A percentile compares a stretch with the other conserved stretches of the same genome.
Evolutionary conservation across 2,329 filamentous ascomycete species (phyloP).

Genomic region (Septoria petroselini): DNA sequence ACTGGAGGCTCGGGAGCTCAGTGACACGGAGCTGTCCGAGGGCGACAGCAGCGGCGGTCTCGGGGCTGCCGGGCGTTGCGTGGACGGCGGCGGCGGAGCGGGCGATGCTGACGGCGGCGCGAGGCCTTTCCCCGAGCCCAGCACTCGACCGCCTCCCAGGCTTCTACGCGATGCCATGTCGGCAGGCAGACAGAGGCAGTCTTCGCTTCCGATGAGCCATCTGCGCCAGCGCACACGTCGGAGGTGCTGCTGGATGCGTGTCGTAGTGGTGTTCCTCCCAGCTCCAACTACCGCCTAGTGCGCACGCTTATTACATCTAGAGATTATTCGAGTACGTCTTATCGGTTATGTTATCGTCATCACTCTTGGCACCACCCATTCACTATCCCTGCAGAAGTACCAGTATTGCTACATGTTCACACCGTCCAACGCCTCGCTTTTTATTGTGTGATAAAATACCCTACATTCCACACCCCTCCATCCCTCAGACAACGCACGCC

Average conservation of each 20-base stretch:
- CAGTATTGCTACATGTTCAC: too few relatives aligned
- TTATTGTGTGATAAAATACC: conserved; percentile 2
- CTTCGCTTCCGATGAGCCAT: conserved; percentile 4
- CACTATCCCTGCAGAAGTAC: too few relatives aligned
- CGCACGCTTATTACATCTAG: too few relatives aligned
- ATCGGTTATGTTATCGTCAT: too few relatives aligned
- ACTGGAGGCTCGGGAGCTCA: conserved; percentile 71
- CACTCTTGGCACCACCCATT: too few relatives aligned
- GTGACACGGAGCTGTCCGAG: conserved; percentile 70
- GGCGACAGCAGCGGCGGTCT: conserved; percentile 54
- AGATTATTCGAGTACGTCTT: too few relatives aligned
- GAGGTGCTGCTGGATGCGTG: conserved; percentile 1
- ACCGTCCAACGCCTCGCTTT: conserved; percentile 3
- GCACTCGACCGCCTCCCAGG: conserved; percentile 84
- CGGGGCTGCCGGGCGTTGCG: conserved; percentile 39
- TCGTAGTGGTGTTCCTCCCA: too few relatives aligned
- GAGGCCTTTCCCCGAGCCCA: conserved; percentile 81
- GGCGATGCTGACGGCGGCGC: conserved; percentile 56
- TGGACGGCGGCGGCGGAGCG: conserved; percentile 57
- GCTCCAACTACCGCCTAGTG: too few relatives aligned
- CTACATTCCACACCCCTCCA: neutral
- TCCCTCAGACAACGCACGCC: conserved; percentile 34
- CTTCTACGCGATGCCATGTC: conserved; percentile 75
- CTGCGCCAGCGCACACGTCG: conserved; percentile 8
- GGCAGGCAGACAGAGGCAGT: neutral